phyloP scores from a whole-genome alignment of 345 rosid genomes.

The Capsella bursapastoris region DNA sequence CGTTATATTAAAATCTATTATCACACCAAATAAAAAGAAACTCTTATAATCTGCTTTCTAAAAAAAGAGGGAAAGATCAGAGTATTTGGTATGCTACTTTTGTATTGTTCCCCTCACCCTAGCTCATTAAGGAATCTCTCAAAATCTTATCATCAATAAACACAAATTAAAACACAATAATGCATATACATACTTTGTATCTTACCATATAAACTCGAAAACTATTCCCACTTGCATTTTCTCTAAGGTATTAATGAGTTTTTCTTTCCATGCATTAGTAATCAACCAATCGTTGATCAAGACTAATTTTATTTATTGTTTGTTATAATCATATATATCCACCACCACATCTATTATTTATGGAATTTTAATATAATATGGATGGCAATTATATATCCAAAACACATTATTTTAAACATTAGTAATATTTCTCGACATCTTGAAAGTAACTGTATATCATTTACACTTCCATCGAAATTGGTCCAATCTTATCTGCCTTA shows the following conservation, averaged over 20 bases:
- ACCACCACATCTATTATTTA: neutral
- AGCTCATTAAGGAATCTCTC: constrained; percentile 36
- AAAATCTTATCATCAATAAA: constrained; percentile 29
- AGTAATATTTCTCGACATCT: neutral
- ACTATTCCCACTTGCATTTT: constrained; percentile 27
- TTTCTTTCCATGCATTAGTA: neutral
- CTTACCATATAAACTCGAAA: constrained; percentile 8
- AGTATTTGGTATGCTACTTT: constrained; percentile 32
- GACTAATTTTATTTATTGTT: neutral
- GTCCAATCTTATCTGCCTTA: constrained; percentile 2
- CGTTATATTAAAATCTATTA: neutral
- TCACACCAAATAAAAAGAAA: neutral
- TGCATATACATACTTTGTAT: constrained; percentile 33
- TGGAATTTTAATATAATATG: neutral
- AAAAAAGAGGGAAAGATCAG: neutral
- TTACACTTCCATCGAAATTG: neutral
- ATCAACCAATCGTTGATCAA: constrained; percentile 27
- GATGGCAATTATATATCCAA: neutral
- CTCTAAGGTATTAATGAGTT: neutral
- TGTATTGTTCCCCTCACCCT: constrained; percentile 33
- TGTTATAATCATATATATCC: neutral
- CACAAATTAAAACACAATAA: constrained; percentile 34
- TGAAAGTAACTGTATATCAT: constrained; percentile 5
- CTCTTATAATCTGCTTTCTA: neutral
- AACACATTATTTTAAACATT: constrained; percentile 2